Evolutionary conservation across 176 grass and related monocot species (phyloP).

Genomic region (Bothriochloa decipiens): DNA sequence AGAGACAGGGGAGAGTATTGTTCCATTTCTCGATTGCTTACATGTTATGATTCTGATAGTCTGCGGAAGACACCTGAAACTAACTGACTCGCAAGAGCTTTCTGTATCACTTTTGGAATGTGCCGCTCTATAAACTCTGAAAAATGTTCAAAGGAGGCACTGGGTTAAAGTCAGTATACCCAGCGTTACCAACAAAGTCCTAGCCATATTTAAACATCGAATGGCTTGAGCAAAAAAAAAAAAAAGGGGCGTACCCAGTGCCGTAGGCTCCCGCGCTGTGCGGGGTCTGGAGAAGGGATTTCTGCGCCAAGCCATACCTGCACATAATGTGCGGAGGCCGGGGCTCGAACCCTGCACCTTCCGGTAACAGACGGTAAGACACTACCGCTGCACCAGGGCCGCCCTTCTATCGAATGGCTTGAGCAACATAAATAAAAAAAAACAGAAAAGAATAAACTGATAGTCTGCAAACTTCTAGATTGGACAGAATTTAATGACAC

Average conservation of each 20-base stretch:
- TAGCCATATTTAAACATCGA: slow-evolving; percentile 14
- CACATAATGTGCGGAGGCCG: too few relatives aligned
- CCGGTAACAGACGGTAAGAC: too few relatives aligned
- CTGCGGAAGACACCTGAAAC: slow-evolving; percentile 74
- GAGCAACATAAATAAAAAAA: slow-evolving; percentile 9
- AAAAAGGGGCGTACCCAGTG: too few relatives aligned
- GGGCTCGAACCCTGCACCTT: too few relatives aligned
- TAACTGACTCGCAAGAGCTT: slow-evolving; percentile 42
- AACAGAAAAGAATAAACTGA: slow-evolving; percentile 9
- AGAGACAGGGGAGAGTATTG: slow-evolving; percentile 57
- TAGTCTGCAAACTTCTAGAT: slow-evolving; percentile 9
- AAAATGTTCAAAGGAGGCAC: slow-evolving; percentile 37
- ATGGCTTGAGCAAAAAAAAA: slow-evolving; percentile 1
- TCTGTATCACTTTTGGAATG: slow-evolving; percentile 56
- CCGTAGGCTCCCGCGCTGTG: too few relatives aligned
- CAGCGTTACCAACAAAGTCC: background rate
- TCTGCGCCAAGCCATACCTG: too few relatives aligned
- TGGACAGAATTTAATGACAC: background rate
- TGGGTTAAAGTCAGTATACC: slow-evolving; percentile 23
- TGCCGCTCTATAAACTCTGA: slow-evolving; percentile 46
- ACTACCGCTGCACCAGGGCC: too few relatives aligned
- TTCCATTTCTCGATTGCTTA: slow-evolving; percentile 67
- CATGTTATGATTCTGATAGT: slow-evolving; percentile 78
- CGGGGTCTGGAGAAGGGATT: too few relatives aligned
- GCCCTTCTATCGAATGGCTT: background rate